phyloP scores from a whole-genome alignment of 2,329 filamentous ascomycete genomes.

The Sporothrix curviconia region DNA sequence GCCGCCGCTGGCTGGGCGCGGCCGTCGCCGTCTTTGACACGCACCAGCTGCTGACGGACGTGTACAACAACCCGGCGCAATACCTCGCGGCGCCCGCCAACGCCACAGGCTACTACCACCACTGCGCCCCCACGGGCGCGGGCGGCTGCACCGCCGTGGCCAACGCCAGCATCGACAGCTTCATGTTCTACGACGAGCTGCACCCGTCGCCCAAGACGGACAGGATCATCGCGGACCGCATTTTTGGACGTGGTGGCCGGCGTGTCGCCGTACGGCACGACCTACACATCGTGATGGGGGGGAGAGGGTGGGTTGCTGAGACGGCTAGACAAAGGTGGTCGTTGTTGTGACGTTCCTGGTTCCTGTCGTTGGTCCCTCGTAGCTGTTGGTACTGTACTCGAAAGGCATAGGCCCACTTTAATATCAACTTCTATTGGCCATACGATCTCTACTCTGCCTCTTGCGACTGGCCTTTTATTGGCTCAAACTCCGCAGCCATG shows the following conservation, averaged over 20 bases:
- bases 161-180: slow-evolving; percentile 48
- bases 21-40: slow-evolving; percentile 62
- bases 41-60: slow-evolving; percentile 57
- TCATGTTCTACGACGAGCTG: slow-evolving; percentile 65
- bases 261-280: slow-evolving; percentile 34
- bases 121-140: slow-evolving; percentile 37
- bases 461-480: too few relatives aligned
- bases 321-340: not conserved
- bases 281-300: slow-evolving; percentile 1
- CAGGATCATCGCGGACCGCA: slow-evolving; percentile 20
- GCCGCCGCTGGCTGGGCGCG: slow-evolving; percentile 49
- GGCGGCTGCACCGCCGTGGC: slow-evolving; percentile 33
- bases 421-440: too few relatives aligned
- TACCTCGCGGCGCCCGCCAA: slow-evolving; percentile 62
- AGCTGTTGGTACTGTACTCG: too few relatives aligned
- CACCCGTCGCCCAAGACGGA: slow-evolving; percentile 60
- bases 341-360: not conserved
- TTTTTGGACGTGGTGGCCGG: slow-evolving; percentile 36
- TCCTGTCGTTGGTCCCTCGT: not conserved
- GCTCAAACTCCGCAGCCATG: too few relatives aligned
- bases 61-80: slow-evolving; percentile 51
- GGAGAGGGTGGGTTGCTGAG: not conserved
- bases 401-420: too few relatives aligned
- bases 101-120: slow-evolving; percentile 50
- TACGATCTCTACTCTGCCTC: not conserved